These are phyloP conservation scores for Dictyostelium brefeldianum DNA, from an alignment of 78 protist genomes.

Conservation along the genomic window DNA sequence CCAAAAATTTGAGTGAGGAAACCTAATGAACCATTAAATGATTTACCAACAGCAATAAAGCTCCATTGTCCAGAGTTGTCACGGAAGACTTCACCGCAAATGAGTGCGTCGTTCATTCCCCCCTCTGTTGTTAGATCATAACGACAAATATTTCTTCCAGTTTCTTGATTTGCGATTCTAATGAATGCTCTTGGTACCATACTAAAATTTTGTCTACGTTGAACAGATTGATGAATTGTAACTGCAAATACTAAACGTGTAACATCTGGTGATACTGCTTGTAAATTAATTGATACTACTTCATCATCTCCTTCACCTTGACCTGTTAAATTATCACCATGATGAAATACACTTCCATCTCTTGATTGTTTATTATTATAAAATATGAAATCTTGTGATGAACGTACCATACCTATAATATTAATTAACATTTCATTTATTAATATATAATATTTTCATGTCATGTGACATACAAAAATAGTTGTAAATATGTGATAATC, in stretches of 20 bases:
- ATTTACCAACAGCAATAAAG: conserved; percentile 71
- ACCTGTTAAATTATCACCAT: conserved; percentile 80
- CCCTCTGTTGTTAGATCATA: conserved; percentile 57
- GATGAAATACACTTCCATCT: conserved; percentile 52
- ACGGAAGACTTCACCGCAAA: conserved; percentile 64
- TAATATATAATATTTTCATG: too few relatives aligned
- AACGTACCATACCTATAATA: conserved; percentile 17
- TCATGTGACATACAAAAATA: too few relatives aligned
- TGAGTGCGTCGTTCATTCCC: conserved; percentile 43
- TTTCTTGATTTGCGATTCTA: conserved; percentile 69
- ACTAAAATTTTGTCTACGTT: conserved; percentile 64
- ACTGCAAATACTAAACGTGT: conserved; percentile 72
- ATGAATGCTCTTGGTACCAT: conserved; percentile 72
- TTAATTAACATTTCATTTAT: too few relatives aligned
- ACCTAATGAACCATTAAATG: conserved; percentile 62
- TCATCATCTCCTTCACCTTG: conserved; percentile 81
- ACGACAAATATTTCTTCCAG: conserved; percentile 63
- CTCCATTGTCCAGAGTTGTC: conserved; percentile 51
- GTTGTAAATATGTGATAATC: too few relatives aligned
- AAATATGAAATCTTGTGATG: conserved; percentile 53
- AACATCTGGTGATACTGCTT: conserved; percentile 48
- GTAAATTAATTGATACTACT: conserved; percentile 33
- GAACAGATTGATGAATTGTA: conserved; percentile 47
- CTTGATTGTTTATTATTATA: conserved; percentile 64
- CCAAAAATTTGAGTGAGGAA: conserved; percentile 72